These are phyloP conservation scores for Tripterygium wilfordii DNA, from an alignment of 177 flowering plant species.

Conservation along the genomic window DNA sequence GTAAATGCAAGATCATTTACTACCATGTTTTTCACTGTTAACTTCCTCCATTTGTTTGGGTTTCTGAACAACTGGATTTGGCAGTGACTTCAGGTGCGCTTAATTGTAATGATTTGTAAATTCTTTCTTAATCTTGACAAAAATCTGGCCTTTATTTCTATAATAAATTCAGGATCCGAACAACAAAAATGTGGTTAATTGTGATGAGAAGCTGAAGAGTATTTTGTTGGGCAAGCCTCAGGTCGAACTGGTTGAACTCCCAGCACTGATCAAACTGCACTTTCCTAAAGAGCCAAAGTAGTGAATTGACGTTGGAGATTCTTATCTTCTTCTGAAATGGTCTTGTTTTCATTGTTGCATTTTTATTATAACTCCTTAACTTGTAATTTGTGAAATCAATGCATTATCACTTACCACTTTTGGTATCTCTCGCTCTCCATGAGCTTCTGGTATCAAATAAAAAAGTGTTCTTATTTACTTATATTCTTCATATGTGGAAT, in stretches of 20 bases:
- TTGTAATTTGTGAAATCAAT: too few relatives aligned
- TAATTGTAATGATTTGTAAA: neutral
- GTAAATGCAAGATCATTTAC: too few relatives aligned
- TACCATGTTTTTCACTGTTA: too few relatives aligned
- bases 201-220: slow-evolving; percentile 74
- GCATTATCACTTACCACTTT: too few relatives aligned
- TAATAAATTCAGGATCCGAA: slow-evolving; percentile 58
- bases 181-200: slow-evolving; percentile 76
- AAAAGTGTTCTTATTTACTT: too few relatives aligned
- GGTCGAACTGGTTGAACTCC: slow-evolving; percentile 87
- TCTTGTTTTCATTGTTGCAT: neutral
- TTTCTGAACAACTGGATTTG: too few relatives aligned
- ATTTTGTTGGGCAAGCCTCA: slow-evolving; percentile 69
- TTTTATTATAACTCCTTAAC: neutral
- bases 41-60: too few relatives aligned
- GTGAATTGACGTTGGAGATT: slow-evolving; percentile 2
- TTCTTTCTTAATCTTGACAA: neutral
- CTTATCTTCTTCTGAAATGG: neutral
- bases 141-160: neutral
- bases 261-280: slow-evolving; percentile 74
- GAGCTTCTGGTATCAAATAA: too few relatives aligned
- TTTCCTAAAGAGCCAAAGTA: slow-evolving; percentile 71
- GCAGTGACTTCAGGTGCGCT: neutral
- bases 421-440: too few relatives aligned
- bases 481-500: too few relatives aligned